Evolutionary conservation across 768 basidiomycete species (phyloP).

Genomic region (Lactarius hengduanensis): DNA sequence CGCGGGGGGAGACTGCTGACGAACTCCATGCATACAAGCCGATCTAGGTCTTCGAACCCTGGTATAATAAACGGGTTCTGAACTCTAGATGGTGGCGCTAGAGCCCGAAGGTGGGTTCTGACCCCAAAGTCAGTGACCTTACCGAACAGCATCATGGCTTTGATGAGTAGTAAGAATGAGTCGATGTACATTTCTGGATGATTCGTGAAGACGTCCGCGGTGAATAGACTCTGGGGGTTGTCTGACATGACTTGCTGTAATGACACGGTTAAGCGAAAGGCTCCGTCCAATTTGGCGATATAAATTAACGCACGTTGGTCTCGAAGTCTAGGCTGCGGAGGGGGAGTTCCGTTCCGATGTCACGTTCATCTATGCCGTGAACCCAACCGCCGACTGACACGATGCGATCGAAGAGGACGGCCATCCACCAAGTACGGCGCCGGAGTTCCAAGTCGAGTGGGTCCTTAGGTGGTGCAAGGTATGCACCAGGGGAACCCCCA

Average conservation of each 20-base stretch:
- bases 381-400: constrained; percentile 73
- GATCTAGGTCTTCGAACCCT: constrained; percentile 70
- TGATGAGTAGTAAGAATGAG: constrained; percentile 77
- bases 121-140: constrained; percentile 84
- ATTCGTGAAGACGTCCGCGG: constrained; percentile 60
- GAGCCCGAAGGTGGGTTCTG: constrained; percentile 64
- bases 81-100: constrained; percentile 64
- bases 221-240: constrained; percentile 73
- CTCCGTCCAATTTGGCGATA: constrained; percentile 9
- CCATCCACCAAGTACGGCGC: constrained; percentile 90
- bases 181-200: constrained; percentile 81
- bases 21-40: constrained; percentile 64
- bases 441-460: constrained; percentile 72
- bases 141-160: constrained; percentile 82
- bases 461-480: constrained; percentile 77
- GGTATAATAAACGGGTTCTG: constrained; percentile 69
- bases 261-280: constrained; percentile 21
- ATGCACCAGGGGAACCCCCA: constrained; percentile 69
- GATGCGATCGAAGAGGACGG: constrained; percentile 82
- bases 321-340: constrained; percentile 75
- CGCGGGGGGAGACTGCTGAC: constrained; percentile 66
- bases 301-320: constrained; percentile 50
- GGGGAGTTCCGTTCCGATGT: constrained; percentile 82
- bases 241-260: constrained; percentile 56
- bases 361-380: constrained; percentile 79